phyloP scores from a whole-genome alignment of 306 rosid genomes.

The Malus orientalis region DNA sequence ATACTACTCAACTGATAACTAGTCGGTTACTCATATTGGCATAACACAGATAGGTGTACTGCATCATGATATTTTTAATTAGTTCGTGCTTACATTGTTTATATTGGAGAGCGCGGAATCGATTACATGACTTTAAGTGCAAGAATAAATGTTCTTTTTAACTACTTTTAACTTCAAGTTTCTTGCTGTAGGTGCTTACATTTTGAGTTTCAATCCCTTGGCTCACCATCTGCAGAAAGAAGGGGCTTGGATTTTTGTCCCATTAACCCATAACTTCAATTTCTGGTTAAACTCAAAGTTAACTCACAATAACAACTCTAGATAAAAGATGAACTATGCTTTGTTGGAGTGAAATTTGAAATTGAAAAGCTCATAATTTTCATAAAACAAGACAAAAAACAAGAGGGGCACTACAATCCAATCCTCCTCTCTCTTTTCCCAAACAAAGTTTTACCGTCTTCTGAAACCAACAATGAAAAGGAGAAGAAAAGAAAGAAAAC shows the following conservation, averaged over 20 bases:
- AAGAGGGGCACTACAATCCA: constrained; percentile 28
- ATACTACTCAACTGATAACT: background rate
- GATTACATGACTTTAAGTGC: too few species aligned
- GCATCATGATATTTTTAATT: background rate
- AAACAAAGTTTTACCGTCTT: constrained; percentile 25
- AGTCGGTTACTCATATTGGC: too few species aligned
- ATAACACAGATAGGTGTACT: background rate
- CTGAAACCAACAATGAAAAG: background rate
- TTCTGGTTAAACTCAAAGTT: background rate
- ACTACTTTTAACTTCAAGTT: too few species aligned
- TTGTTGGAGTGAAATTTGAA: background rate
- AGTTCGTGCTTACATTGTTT: too few species aligned
- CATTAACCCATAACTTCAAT: background rate
- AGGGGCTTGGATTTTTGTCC: background rate
- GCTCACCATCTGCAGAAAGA: background rate
- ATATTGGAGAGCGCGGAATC: too few species aligned
- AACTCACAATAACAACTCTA: background rate
- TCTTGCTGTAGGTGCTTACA: too few species aligned
- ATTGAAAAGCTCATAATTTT: constrained; percentile 20
- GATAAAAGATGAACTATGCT: background rate
- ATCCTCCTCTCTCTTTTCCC: constrained; percentile 9
- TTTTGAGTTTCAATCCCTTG: background rate
- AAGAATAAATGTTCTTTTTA: too few species aligned
- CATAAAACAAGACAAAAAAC: constrained; percentile 23
- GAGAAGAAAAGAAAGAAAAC: background rate